These are phyloP conservation scores for Pythium monospermum DNA, from an alignment of 352 stramenopile genomes.

Conservation along the genomic window DNA sequence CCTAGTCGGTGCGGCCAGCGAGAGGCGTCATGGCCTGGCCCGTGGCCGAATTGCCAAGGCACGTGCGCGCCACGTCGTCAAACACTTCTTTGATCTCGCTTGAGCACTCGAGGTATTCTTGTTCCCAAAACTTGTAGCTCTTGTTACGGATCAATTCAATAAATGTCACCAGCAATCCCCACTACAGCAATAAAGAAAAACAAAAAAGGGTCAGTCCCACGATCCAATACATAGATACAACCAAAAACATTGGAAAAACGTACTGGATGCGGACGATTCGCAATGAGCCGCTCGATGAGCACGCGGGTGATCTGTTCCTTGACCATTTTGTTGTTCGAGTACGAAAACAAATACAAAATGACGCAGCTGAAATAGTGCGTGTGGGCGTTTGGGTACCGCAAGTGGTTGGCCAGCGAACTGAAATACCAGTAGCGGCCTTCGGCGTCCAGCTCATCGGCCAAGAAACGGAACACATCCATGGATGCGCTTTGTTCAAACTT, in stretches of 20 bases:
- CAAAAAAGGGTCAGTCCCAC: slow-evolving; percentile 14
- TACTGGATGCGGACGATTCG: slow-evolving; percentile 96
- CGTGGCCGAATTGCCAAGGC: slow-evolving; percentile 61
- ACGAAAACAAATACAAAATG: slow-evolving; percentile 98
- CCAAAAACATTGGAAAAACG: slow-evolving; percentile 16
- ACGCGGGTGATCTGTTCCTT: slow-evolving; percentile 98
- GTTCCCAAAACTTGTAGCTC: slow-evolving; percentile 98
- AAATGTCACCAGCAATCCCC: slow-evolving; percentile 98
- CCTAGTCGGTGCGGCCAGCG: background rate
- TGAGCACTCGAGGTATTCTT: slow-evolving; percentile 97
- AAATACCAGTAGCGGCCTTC: slow-evolving; percentile 97
- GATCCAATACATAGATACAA: slow-evolving; percentile 1
- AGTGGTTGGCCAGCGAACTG: slow-evolving; percentile 98
- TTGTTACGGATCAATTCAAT: slow-evolving; percentile 99
- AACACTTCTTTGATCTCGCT: slow-evolving; percentile 99
- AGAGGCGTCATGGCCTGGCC: slow-evolving; percentile 23
- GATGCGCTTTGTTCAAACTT: slow-evolving; percentile 85
- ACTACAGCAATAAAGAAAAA: slow-evolving; percentile 37
- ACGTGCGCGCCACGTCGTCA: slow-evolving; percentile 95
- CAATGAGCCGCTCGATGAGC: slow-evolving; percentile 98
- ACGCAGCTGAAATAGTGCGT: slow-evolving; percentile 99
- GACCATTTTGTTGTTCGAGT: slow-evolving; percentile 94
- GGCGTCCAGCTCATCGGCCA: slow-evolving; percentile 95
- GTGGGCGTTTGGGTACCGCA: slow-evolving; percentile 98
- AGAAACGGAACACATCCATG: slow-evolving; percentile 94